Evolutionary conservation across 352 stramenopile species (phyloP), one percentile per base, ranked within the genome.

Genomic region (Globisporangium okanoganense): DNA sequence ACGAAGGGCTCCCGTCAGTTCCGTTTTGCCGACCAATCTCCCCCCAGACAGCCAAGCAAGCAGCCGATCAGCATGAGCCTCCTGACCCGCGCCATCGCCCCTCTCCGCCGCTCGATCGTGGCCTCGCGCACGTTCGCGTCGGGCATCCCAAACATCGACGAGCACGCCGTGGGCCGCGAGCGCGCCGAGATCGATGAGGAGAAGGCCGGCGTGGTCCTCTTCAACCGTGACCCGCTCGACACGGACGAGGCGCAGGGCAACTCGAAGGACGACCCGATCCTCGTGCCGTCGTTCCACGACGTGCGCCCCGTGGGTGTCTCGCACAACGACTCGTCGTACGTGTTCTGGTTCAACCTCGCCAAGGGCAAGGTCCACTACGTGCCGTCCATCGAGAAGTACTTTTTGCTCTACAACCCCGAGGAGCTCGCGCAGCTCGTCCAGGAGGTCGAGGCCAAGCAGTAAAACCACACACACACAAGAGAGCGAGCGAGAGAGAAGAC

Each of bases 361-460:
- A 88, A 95, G 81, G 86, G 84, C 72, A 89, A 94, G 78, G 79
- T 92, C 57, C 79, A 93, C 79, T 88, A 95, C 73, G 72, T 95
- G 62, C 86, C 86, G 55, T 68, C 77, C 67, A 89, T 93, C 66
- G 82, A 91, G 69, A 95, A 95, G 84, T 95, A 95, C 76, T 95
- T 95, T 78, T 73, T 89, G 86, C 76, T 95, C 33, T 92, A 94
- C 81, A 93, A 95, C 79, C 82, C 84, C n/a, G 78, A 88, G 69
- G 82, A 91, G 64, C 76, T 93, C 45, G 79, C 84, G 50, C 64
- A 87, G 76, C 76, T 90, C 49, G 74, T 93, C 65, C 87, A 93
- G 78, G 82, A 93, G 55, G 82, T 90, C 66, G 81, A 93, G 70
- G 76, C 79, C 70, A 91, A 91, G 79, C 75, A 89, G 60, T 84